These are phyloP conservation scores for Andrographis paniculata DNA, from an alignment of 305 asterid genomes.

Conservation along the genomic window DNA sequence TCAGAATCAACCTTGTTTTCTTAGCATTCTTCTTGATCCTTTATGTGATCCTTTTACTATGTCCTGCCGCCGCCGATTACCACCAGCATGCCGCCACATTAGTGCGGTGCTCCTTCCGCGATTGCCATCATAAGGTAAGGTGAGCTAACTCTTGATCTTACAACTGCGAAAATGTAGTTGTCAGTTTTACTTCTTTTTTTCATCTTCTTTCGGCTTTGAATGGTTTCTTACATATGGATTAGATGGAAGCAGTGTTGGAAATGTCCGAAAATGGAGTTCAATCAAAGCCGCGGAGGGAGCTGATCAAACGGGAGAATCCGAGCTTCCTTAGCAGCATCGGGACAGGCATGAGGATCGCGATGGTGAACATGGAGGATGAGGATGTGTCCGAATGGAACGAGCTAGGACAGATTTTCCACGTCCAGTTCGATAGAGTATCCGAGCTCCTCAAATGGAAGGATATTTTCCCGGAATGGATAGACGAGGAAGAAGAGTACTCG, in stretches of 20 bases:
- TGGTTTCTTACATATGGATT: constrained; percentile 24
- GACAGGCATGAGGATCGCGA: constrained; percentile 46
- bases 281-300: constrained; percentile 21
- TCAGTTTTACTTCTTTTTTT: background rate
- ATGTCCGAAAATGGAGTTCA: constrained; percentile 17
- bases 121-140: constrained; percentile 65
- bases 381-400: constrained; percentile 52
- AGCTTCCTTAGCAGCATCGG: constrained; percentile 39
- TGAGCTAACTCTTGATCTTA: constrained; percentile 24
- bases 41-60: constrained; percentile 35
- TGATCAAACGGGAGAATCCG: constrained; percentile 50
- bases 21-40: constrained; percentile 37
- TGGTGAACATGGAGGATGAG: constrained; percentile 72
- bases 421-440: constrained; percentile 39
- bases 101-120: constrained; percentile 42
- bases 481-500: constrained; percentile 80
- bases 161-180: background rate
- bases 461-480: constrained; percentile 88
- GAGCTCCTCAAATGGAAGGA: constrained; percentile 53
- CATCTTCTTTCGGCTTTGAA: background rate
- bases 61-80: constrained; percentile 41
- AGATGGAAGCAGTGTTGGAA: constrained; percentile 50
- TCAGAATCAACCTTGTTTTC: constrained; percentile 43
- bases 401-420: constrained; percentile 24
- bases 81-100: constrained; percentile 32